Percentiles rank a stretch among this genome's conserved stretches.
phyloP scores from a whole-genome alignment of 352 stramenopile species.

The Phytopythium chamaehyphon region DNA sequence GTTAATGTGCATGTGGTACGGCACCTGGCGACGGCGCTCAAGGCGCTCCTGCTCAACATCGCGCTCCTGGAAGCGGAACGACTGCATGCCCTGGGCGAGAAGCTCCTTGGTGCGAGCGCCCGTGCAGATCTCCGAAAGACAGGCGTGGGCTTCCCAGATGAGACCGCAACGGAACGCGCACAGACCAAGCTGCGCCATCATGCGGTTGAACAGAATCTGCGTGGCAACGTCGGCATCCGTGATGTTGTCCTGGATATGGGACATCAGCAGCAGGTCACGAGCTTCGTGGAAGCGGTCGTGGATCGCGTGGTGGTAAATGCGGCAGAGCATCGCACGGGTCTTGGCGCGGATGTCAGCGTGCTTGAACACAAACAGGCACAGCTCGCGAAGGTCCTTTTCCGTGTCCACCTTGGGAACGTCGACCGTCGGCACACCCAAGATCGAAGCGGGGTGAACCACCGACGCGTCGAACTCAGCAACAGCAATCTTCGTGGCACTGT shows the following conservation, averaged over 20 bases:
- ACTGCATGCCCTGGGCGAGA: slow-evolving; percentile 94
- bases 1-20: slow-evolving; percentile 99
- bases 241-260: slow-evolving; percentile 97
- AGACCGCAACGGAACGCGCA: slow-evolving; percentile 95
- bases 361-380: slow-evolving; percentile 94
- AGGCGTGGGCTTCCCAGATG: slow-evolving; percentile 96
- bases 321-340: slow-evolving; percentile 97
- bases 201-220: slow-evolving; percentile 98
- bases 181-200: slow-evolving; percentile 92
- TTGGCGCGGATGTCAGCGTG: slow-evolving; percentile 91
- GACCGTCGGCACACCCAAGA: slow-evolving; percentile 69
- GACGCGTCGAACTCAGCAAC: slow-evolving; percentile 53
- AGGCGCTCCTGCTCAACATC: slow-evolving; percentile 96
- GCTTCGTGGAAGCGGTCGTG: slow-evolving; percentile 98
- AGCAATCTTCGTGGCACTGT: slow-evolving; percentile 39
- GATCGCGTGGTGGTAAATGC: slow-evolving; percentile 97
- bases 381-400: slow-evolving; percentile 82
- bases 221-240: slow-evolving; percentile 89
- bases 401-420: slow-evolving; percentile 49
- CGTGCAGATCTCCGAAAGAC: slow-evolving; percentile 96
- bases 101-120: slow-evolving; percentile 93
- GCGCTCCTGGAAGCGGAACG: slow-evolving; percentile 91
- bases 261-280: slow-evolving; percentile 98
- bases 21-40: slow-evolving; percentile 95
- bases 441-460: slow-evolving; percentile 69